Evolutionary conservation across 306 rosid genomes (phyloP), one percentile per base, ranked within the genome.

Genomic region (Vicia faba): DNA sequence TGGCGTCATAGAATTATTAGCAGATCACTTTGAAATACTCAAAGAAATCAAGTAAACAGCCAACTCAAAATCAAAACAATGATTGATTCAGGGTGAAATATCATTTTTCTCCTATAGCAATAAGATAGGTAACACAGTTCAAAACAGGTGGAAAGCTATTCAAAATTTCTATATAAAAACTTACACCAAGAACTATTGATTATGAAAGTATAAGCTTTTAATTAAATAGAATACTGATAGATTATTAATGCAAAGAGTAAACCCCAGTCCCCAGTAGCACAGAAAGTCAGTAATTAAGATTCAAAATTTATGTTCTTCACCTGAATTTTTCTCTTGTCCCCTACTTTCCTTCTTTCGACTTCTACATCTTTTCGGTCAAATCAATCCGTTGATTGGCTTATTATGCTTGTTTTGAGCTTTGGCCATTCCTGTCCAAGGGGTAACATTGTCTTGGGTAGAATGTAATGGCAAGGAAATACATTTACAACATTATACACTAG

Each of bases 1-100:
- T 48, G 19, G 45, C 44, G 14, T 49, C 57, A 14, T 14, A 40
- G 15, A 45, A 20, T 20, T 15, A 65, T 61, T 39, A 19, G 58
- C 5, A 46, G 68, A 39, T 68, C 46, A 19, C 46, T 68, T 40
- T 49, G 11, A 53, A 72, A 40, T 14, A 29, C 46, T 43, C 3
- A 0, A 13, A 58, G 59, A 68, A 68, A 23, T 53, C 61, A 38
- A 14, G 73, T n/a, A 18, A 38, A 29, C 23, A 45, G 36, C 38
- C 49, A 33, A 45, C 8, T 31, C 60, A 55, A 71, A 71, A 71
- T n/a, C 49, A 46, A 49, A 33, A 14, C 15, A 18, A 41, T 26
- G 61, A 66, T 35, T 28, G 51, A 69, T 33, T 33, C 58, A 12
- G 18, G 19, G 19, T 8, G 14, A 61, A 29, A 45, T 48, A 18